Evolutionary conservation across 495 filamentous ascomycete genomes (phyloP), one percentile per base, ranked within the genome.

Genomic region (Aspergillus egyptiacus): DNA sequence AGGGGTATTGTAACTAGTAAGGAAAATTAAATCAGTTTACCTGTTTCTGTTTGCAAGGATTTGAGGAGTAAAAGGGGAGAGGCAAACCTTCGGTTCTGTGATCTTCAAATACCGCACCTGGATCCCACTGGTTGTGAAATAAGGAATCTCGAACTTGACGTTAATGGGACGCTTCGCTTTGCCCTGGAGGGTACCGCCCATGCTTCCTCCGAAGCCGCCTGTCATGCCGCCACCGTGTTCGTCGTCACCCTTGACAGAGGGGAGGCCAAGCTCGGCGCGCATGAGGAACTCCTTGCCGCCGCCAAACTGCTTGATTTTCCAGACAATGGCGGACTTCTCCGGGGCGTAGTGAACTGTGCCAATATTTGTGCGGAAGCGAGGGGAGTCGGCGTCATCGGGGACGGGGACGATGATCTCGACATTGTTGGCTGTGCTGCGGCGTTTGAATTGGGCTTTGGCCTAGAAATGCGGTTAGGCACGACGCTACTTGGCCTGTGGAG

Each of bases 291-390:
- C 94, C 69, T 99, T 99, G 53, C 84, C 83, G 42, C 94, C 94
- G 6, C 93, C 94, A 63, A 99, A 99, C 59, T 99, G 94, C 77
- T 99, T 99, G 73, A 99, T 99, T 76, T 97, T 97, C 94, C 94
- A 99, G 53, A 99, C 83, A 52, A 99, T 99, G 25, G 94, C 91
- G 33, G 88, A 91, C 60, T 95, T 89, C 66, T 99, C 94, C 6
- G 94, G 94, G 9, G 91, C 91, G 65, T 99, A 99, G 68, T 97
- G 93, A n/a, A 99, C 94, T 17, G 82, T 85, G 22, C 94, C 94
- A 55, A 99, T 91, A 64, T 96, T 97, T 14, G 94, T 97, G 37
- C 94, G 83, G 78, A 99, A 99, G 38, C 94, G 83, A 8, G 94
- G 94, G 2, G 86, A 89, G 66, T 97, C 93, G 48, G 94, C 94